A percentile compares a stretch with the other conserved stretches of the same genome.
Conservation (phyloP, 129 eudicot genomes). For the Escallonia herrerae region DNA sequence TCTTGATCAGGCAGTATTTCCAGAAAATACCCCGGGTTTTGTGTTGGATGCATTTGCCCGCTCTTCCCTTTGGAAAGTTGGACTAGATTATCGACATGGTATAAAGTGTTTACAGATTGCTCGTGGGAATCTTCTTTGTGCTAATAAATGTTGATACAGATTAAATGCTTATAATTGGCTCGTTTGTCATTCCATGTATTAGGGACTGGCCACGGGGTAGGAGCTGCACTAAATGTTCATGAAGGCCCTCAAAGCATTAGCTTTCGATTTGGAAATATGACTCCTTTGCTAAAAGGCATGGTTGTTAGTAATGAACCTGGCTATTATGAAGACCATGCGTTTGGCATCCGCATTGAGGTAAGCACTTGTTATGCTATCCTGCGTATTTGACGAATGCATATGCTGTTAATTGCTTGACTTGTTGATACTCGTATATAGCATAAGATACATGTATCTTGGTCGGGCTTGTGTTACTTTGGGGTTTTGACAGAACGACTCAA, state of each 20-base stretch:
- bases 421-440: too few relatives aligned
- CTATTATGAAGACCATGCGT: constrained; percentile 87
- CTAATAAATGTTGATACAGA: too few relatives aligned
- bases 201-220: constrained; percentile 99
- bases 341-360: constrained; percentile 97
- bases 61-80: constrained; percentile 91
- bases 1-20: constrained; percentile 91
- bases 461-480: too few relatives aligned
- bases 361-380: too few relatives aligned
- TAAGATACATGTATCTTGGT: too few relatives aligned
- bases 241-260: constrained; percentile 99
- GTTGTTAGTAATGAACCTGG: constrained; percentile 97
- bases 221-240: constrained; percentile 96
- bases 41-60: constrained; percentile 98
- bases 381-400: too few relatives aligned
- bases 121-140: not conserved
- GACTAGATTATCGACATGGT: constrained; percentile 99
- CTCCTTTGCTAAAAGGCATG: constrained; percentile 90
- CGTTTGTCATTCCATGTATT: constrained; percentile 3
- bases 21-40: constrained; percentile 92
- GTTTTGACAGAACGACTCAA: too few relatives aligned
- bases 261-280: constrained; percentile 79
- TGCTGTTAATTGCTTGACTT: too few relatives aligned
- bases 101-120: not conserved
- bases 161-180: not conserved